These are phyloP conservation scores for Arthroderma sp. DNA, from an alignment of 2,329 filamentous ascomycete species.

Conservation along the genomic window DNA sequence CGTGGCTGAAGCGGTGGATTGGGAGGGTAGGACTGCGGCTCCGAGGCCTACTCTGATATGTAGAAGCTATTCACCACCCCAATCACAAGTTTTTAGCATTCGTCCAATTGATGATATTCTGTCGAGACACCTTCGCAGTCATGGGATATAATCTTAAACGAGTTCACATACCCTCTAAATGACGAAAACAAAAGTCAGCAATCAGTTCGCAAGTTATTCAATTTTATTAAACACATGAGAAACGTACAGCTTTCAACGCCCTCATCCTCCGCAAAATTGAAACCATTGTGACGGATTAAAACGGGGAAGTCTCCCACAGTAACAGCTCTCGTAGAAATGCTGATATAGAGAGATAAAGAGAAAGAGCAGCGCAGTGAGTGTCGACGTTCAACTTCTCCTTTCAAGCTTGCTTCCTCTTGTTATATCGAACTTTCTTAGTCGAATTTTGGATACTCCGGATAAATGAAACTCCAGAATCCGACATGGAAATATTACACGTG, in stretches of 20 bases:
- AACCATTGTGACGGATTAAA: slow-evolving; percentile 29
- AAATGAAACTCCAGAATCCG: not conserved
- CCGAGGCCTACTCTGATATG: slow-evolving; percentile 66
- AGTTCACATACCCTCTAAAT: slow-evolving; percentile 21
- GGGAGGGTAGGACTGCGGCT: slow-evolving; percentile 59
- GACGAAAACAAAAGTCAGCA: slow-evolving; percentile 7
- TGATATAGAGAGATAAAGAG: not conserved
- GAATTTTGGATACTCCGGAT: slow-evolving; percentile 7
- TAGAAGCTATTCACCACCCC: slow-evolving; percentile 10
- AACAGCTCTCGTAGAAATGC: not conserved
- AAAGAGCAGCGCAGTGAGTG: not conserved
- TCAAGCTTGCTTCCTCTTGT: not conserved
- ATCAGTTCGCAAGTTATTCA: slow-evolving; percentile 10
- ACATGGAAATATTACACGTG: not conserved
- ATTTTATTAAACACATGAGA: not conserved
- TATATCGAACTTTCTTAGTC: not conserved
- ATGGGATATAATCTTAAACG: not conserved
- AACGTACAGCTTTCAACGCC: slow-evolving; percentile 57
- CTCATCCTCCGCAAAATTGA: slow-evolving; percentile 54
- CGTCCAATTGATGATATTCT: not conserved
- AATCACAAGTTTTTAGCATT: not conserved
- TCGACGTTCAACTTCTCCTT: not conserved
- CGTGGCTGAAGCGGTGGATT: slow-evolving; percentile 19
- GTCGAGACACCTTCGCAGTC: not conserved
- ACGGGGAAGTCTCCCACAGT: not conserved